phyloP scores from a whole-genome alignment of 2,329 filamentous ascomycete species.

The Ascochyta fabae region DNA sequence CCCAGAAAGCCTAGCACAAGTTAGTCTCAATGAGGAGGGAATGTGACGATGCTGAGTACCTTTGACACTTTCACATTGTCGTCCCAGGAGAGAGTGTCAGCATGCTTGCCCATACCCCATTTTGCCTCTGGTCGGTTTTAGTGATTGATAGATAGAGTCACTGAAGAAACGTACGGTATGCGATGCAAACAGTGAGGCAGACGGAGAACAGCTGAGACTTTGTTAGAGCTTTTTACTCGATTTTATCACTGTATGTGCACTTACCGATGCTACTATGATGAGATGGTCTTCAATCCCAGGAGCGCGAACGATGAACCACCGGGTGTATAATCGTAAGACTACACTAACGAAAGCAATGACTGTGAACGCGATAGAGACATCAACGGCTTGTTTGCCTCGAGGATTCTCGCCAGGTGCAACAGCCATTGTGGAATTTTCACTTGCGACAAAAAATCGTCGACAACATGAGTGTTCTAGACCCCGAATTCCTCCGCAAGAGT shows the following conservation, averaged over 20 bases:
- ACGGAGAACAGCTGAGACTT: conserved; percentile 32
- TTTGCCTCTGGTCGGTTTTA: conserved; percentile 33
- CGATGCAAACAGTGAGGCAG: conserved; percentile 38
- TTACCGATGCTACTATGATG: conserved; percentile 37
- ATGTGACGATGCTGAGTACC: conserved; percentile 17
- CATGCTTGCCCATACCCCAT: conserved; percentile 40
- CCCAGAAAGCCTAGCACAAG: conserved; percentile 38
- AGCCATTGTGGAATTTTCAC: conserved; percentile 2
- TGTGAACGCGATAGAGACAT: conserved; percentile 36
- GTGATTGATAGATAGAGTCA: not conserved
- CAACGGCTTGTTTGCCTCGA: conserved; percentile 32
- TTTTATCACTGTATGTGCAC: not conserved
- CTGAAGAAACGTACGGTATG: conserved; percentile 30
- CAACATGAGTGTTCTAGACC: not conserved
- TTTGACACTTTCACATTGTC: conserved; percentile 33
- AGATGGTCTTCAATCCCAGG: conserved; percentile 39
- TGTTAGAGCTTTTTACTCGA: not conserved
- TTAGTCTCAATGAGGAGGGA: conserved; percentile 1
- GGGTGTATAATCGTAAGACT: conserved; percentile 38
- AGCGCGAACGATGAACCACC: conserved; percentile 38
- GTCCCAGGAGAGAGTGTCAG: conserved; percentile 16
- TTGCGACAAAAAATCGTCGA: not conserved
- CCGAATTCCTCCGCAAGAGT: not conserved
- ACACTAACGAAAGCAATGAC: conserved; percentile 32
- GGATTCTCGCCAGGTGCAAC: conserved; percentile 20